Conservation (phyloP, 2,329 filamentous ascomycete species). For the Colletotrichum australisinense region DNA sequence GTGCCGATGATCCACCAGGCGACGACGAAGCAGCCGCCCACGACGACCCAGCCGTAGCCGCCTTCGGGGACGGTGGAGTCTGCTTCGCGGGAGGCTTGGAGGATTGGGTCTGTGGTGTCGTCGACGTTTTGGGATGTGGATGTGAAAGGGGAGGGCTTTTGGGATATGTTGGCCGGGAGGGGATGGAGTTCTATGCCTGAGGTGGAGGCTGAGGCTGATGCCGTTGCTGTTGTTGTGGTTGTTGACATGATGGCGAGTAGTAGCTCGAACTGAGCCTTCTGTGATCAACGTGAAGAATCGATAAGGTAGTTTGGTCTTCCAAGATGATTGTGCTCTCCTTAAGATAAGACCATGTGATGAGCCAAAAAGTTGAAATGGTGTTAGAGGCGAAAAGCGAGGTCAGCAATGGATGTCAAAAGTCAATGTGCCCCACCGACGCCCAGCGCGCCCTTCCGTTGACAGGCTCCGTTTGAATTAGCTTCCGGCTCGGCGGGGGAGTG, state of each 20-base stretch:
- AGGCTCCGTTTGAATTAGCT: background rate
- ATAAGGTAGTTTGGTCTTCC: no score
- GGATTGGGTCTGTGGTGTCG: slow-evolving; percentile 34
- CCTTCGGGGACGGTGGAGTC: slow-evolving; percentile 63
- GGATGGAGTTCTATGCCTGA: slow-evolving; percentile 19
- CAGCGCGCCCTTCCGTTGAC: slow-evolving; percentile 22
- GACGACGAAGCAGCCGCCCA: slow-evolving; percentile 60
- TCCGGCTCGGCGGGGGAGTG: slow-evolving; percentile 14
- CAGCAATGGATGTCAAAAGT: background rate
- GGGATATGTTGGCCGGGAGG: background rate
- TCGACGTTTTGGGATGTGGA: background rate
- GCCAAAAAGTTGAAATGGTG: background rate
- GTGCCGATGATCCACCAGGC: slow-evolving; percentile 69
- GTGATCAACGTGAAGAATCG: background rate
- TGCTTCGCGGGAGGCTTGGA: slow-evolving; percentile 56
- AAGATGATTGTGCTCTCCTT: background rate
- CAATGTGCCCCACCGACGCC: background rate
- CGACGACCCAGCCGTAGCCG: slow-evolving; percentile 67
- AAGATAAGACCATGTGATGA: background rate
- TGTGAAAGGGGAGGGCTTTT: background rate
- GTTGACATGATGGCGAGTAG: slow-evolving; percentile 11
- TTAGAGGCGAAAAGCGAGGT: background rate
- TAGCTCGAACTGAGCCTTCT: background rate
- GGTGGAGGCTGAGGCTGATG: slow-evolving; percentile 15
- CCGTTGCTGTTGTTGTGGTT: slow-evolving; percentile 5